Evolutionary conservation across 345 rosid genomes (phyloP), one percentile per base, ranked within the genome.

Genomic region (Corchorus capsularis): DNA sequence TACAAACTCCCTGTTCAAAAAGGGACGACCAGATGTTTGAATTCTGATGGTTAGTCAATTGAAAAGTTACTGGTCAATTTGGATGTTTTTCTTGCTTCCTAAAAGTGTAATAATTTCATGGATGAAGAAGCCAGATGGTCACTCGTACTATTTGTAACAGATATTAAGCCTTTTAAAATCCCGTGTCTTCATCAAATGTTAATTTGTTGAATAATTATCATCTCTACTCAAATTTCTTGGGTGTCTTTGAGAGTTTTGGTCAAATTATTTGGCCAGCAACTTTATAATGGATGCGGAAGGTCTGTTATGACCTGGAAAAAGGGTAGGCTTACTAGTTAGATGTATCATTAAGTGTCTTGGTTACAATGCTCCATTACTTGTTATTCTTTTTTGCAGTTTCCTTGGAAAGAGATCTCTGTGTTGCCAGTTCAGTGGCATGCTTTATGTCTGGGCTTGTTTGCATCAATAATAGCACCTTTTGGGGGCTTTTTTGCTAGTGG

Each of bases 401-500:
- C 96, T 27, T 92, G 97, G 99, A 93, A 91, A 66, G 99, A 93
- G 76, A 84, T 93, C 65, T 80, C 87, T 17, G 74, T 96, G 81
- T 83, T 96, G 75, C 96, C 98, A 39, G 99, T 92, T 73, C 98
- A 93, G 39, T 96, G 93, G 98, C 98, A 96, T 83, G 99, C 94
- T 71, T 68, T 96, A 71, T 92, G 92, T 62, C 89, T 93, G 66
- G 98, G 99, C 77, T 82, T 96, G 86, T 96, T 96, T 61, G 96
- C 99, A 76, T 96, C 99, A 52, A 96, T 96, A 56, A 96, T 96
- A 84, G 99, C 99, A 63, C 99, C 99, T 61, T 96, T 96, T 57
- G 99, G 99, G 74, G 99, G 99, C 32, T 96, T 96, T 84, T 96
- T 96, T 20, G 98, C 99, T 0, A 96, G 98, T 46, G 99, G 99